A percentile compares a stretch with the other conserved stretches of the same genome.
Evolutionary conservation across 1,284 basidiomycete species (phyloP).

Genomic region (Mrakiaceae sp.): DNA sequence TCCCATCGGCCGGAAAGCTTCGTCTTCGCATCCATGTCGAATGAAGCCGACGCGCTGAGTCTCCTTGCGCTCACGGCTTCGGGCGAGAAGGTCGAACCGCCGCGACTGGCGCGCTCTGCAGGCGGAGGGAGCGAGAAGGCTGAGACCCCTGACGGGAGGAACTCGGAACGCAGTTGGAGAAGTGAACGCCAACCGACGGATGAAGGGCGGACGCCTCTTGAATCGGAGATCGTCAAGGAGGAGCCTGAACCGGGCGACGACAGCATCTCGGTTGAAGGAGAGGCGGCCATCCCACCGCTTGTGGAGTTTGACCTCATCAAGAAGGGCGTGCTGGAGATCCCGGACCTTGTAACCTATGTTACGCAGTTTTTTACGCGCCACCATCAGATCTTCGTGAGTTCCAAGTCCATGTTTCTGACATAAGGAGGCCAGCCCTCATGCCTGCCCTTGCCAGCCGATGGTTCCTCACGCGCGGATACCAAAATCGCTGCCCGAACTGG

Average conservation of each 20-base stretch:
- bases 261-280: neutral
- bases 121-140: slow-evolving; percentile 10
- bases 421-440: neutral
- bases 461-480: slow-evolving; percentile 34
- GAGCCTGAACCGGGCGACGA: too few species aligned
- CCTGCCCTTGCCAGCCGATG: slow-evolving; percentile 30
- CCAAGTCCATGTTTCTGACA: neutral
- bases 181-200: neutral
- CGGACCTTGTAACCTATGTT: slow-evolving; percentile 28
- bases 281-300: slow-evolving; percentile 11
- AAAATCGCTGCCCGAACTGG: slow-evolving; percentile 29
- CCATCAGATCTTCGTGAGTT: slow-evolving; percentile 37
- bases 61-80: slow-evolving; percentile 33
- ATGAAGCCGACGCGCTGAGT: slow-evolving; percentile 34
- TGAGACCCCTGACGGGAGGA: slow-evolving; percentile 1
- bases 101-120: neutral
- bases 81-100: slow-evolving; percentile 9
- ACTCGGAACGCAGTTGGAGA: slow-evolving; percentile 7
- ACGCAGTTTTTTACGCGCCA: slow-evolving; percentile 34
- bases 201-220: too few species aligned
- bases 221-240: too few species aligned
- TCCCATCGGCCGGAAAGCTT: slow-evolving; percentile 19
- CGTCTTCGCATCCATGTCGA: slow-evolving; percentile 35
- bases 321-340: slow-evolving; percentile 29
- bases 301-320: slow-evolving; percentile 34